Evolutionary conservation across 495 filamentous ascomycete genomes (phyloP), one percentile per base, ranked within the genome.

Genomic region (Trichoderma orchidacearum): DNA sequence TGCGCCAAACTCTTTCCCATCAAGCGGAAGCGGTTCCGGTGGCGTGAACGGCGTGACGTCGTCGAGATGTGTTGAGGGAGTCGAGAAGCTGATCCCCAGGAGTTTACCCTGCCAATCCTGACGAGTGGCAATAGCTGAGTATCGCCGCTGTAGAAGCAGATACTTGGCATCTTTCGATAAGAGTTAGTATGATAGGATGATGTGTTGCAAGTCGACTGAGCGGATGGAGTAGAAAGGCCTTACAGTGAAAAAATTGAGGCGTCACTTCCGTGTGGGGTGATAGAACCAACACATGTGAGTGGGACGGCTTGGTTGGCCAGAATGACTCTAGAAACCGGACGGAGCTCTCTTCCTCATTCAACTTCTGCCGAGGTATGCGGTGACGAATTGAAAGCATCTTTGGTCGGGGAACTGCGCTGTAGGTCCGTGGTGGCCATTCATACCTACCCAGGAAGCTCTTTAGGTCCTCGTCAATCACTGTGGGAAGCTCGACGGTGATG

Each of bases 401-500:
- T 18, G 63, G 53, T 57, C 70, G 62, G 51, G 71, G 67, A 57
- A 66, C 65, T 12, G 66, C 68, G 34, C 58, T 59, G 17, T 70
- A 61, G 18, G 70, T 64, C 8, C 65, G 34, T 7, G 84, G 80
- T 15, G 86, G 83, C 83, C 87, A 91, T 18, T 73, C 63, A 53
- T 89, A 79, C 3, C 64, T 66, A 51, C 81, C 74, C 13, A 91
- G 58, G 61, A 81, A 90, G 5, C 65, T 64, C 55, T 76, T 73
- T 21, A 84, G 82, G 5, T 78, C 75, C 34, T 65, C 60, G 57
- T 92, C 87, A 7, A 88, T 71, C 30, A 76, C 68, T 55, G 77
- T 69, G 5, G 89, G 86, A 23, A 95, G 79, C 62, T 95, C 90
- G 55, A 95, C 81, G 12, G 87, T 91, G 18, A 95, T 66, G 63